phyloP scores from a whole-genome alignment of 768 basidiomycete genomes.

The Auriculariales sp. region DNA sequence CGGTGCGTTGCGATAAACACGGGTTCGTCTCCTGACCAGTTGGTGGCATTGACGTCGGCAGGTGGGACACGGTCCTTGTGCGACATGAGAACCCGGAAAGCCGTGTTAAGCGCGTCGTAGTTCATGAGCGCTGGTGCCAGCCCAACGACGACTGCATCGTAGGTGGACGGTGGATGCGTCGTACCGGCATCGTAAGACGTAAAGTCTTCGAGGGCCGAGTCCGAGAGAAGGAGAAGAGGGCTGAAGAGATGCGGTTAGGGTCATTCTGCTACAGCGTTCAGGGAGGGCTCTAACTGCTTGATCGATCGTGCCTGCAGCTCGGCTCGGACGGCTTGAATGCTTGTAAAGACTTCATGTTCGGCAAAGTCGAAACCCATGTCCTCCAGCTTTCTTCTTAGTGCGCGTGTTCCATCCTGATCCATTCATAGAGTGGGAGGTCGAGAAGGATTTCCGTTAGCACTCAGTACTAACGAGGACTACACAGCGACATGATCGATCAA shows the following conservation, averaged over 20 bases:
- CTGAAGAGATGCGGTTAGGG: constrained; percentile 14
- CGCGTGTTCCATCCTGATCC: constrained; percentile 36
- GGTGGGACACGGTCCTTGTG: constrained; percentile 16
- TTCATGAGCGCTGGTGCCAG: constrained; percentile 36
- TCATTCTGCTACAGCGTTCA: background rate
- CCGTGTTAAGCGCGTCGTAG: constrained; percentile 44
- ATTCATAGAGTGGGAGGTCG: too few species aligned
- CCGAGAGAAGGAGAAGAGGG: constrained; percentile 42
- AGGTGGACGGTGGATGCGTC: too few species aligned
- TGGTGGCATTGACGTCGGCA: too few species aligned
- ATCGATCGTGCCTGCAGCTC: constrained; percentile 26
- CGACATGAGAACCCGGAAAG: constrained; percentile 47
- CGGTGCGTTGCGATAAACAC: constrained; percentile 48
- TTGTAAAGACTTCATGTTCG: constrained; percentile 43
- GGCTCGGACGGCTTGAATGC: constrained; percentile 41
- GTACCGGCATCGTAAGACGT: constrained; percentile 7
- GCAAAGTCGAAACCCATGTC: constrained; percentile 35
- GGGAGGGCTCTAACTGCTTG: constrained; percentile 21
- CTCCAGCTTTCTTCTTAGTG: constrained; percentile 27
- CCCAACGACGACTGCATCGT: constrained; percentile 53
- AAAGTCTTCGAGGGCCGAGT: constrained; percentile 31
- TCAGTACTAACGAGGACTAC: too few species aligned
- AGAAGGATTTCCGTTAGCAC: too few species aligned
- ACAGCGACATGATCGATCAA: too few species aligned
- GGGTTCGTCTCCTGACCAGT: constrained; percentile 4